These are phyloP conservation scores for Lipomyces yamadae DNA, from an alignment of 805 yeast genomes.

Conservation along the genomic window DNA sequence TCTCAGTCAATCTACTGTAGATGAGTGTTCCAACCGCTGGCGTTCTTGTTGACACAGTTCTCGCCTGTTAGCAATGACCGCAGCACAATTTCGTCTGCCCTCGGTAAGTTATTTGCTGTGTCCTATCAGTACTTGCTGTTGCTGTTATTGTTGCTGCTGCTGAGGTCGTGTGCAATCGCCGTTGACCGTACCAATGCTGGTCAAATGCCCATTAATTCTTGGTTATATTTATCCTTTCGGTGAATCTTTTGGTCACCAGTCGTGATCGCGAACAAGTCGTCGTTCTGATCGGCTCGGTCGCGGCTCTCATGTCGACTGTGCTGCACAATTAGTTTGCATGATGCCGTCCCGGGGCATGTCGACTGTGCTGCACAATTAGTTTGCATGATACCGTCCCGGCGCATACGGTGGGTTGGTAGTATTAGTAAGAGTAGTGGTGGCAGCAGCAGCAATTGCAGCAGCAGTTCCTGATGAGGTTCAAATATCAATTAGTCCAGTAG, in stretches of 20 bases:
- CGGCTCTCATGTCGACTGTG: no score
- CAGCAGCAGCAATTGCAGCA: neutral
- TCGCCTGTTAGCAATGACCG: slow-evolving; percentile 13
- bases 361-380: no score
- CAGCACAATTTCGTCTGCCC: slow-evolving; percentile 22
- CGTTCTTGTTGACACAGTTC: neutral
- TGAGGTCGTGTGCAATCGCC: neutral
- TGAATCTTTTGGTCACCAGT: no score
- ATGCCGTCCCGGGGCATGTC: no score
- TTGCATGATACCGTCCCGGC: no score
- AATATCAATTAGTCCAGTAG: neutral
- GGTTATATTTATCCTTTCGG: no score
- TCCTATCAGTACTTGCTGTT: neutral
- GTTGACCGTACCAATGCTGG: no score
- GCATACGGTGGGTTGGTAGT: no score
- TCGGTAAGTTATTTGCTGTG: slow-evolving; percentile 12
- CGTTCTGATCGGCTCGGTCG: neutral
- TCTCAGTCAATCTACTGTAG: neutral
- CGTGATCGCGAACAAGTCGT: no score
- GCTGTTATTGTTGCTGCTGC: neutral
- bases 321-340: no score
- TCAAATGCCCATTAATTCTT: no score
- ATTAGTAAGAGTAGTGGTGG: neutral
- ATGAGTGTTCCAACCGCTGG: neutral
- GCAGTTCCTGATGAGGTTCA: neutral